Conservation (phyloP, 73 alveolate genomes). For the Tetrahymena malaccensis region DNA sequence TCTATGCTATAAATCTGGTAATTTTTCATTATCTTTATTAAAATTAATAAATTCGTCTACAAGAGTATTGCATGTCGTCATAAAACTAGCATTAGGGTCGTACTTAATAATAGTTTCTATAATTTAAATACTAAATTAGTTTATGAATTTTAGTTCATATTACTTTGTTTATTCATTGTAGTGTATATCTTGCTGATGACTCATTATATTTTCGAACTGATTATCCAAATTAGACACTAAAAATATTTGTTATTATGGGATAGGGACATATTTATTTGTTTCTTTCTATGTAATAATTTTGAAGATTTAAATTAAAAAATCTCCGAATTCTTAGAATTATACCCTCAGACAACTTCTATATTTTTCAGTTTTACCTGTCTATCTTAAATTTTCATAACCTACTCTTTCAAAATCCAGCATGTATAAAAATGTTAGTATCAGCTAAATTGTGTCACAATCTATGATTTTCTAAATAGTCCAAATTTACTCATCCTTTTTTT, state of each 20-base stretch:
- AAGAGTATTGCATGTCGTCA: not conserved
- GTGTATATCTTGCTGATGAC: not conserved
- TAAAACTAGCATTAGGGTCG: not conserved
- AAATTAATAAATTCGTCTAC: not conserved
- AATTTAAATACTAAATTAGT: not conserved
- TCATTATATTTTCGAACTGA: not conserved
- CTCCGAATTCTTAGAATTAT: not conserved
- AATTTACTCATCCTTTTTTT: too few species aligned
- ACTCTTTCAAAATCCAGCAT: not conserved
- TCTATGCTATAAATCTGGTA: not conserved
- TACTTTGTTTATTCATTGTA: not conserved
- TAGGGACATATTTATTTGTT: not conserved
- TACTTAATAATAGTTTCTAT: not conserved
- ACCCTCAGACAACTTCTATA: not conserved
- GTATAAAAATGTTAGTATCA: not conserved
- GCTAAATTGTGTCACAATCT: not conserved
- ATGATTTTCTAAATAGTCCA: not conserved
- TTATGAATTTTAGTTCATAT: not conserved
- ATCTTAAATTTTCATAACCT: not conserved
- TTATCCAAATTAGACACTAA: not conserved
- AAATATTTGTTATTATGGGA: not conserved
- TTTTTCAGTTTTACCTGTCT: not conserved
- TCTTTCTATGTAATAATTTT: not conserved
- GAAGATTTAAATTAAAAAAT: too few species aligned
- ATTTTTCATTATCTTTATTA: too few species aligned